These are phyloP conservation scores for Acanthamoeba polyphaga DNA, from an alignment of 208 protist species.

Conservation along the genomic window DNA sequence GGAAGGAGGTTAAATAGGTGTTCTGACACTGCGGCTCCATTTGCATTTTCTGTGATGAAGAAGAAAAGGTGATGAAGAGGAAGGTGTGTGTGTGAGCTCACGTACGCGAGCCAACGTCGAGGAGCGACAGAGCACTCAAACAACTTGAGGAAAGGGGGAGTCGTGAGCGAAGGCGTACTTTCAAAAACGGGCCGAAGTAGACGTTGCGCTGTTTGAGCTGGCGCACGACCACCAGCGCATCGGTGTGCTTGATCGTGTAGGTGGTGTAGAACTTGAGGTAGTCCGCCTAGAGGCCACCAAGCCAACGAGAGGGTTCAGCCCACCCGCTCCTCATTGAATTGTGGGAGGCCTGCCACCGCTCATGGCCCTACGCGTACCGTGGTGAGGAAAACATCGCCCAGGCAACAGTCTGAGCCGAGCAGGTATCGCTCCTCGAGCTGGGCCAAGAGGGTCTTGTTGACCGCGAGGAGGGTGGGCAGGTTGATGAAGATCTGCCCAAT, in stretches of 20 bases:
- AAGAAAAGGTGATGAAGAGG: not conserved
- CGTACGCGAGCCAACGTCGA: not conserved
- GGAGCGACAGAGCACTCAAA: too few species aligned
- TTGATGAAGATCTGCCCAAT: conserved; percentile 66
- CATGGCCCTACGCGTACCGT: not conserved
- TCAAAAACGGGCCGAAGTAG: conserved; percentile 23
- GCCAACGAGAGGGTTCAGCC: not conserved
- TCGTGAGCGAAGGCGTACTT: not conserved
- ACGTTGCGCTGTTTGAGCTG: conserved; percentile 50
- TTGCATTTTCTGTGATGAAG: conserved; percentile 59
- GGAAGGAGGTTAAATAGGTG: conserved; percentile 71
- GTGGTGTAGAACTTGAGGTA: conserved; percentile 72
- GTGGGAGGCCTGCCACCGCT: not conserved
- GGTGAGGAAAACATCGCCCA: conserved; percentile 42
- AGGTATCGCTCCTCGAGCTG: conserved; percentile 41
- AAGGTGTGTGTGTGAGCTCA: not conserved
- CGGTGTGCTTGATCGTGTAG: conserved; percentile 66
- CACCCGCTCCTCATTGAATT: too few species aligned
- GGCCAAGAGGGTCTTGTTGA: conserved; percentile 56
- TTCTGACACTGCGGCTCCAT: conserved; percentile 57
- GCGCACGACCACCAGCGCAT: conserved; percentile 15
- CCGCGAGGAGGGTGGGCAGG: conserved; percentile 1
- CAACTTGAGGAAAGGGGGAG: not conserved
- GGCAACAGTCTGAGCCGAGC: not conserved
- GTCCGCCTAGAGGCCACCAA: conserved; percentile 34